Conservation (phyloP, 495 filamentous ascomycete genomes). For the Hypoxylon trugodes region DNA sequence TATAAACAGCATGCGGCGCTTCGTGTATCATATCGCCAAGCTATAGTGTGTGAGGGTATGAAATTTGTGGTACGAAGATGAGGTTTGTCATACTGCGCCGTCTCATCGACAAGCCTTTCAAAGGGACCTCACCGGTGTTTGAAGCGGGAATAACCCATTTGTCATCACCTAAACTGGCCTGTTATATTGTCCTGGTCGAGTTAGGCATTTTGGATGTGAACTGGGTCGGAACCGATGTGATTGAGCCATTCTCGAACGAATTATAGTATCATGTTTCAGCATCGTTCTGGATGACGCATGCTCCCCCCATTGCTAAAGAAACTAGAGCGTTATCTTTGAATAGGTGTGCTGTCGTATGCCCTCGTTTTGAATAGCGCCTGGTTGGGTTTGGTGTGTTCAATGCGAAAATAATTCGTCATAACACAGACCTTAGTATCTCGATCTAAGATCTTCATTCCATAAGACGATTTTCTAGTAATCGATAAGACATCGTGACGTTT, state of each 20-base stretch:
- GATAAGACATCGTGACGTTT: neutral
- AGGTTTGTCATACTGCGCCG: neutral
- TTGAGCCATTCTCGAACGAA: constrained; percentile 1
- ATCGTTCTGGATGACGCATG: constrained; percentile 12
- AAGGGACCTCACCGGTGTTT: neutral
- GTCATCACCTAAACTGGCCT: neutral
- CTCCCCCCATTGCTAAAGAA: constrained; percentile 1
- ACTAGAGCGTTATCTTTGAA: constrained; percentile 7
- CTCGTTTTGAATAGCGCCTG: constrained; percentile 9
- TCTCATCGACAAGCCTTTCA: neutral
- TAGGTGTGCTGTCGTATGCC: neutral
- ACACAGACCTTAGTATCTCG: neutral
- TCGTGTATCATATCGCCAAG: constrained; percentile 5
- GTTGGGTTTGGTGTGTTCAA: neutral
- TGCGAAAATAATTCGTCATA: constrained; percentile 9
- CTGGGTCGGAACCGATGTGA: constrained; percentile 1
- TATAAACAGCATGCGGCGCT: constrained; percentile 7
- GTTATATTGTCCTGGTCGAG: neutral
- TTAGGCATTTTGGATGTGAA: neutral
- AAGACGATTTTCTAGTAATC: neutral
- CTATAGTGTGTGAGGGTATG: neutral
- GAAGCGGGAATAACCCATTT: constrained; percentile 7
- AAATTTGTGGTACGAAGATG: neutral
- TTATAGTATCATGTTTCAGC: constrained; percentile 16
- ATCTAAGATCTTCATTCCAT: neutral